Conservation (phyloP, 371 early-diverging fungal genomes). For the Mucor plumbeus region DNA sequence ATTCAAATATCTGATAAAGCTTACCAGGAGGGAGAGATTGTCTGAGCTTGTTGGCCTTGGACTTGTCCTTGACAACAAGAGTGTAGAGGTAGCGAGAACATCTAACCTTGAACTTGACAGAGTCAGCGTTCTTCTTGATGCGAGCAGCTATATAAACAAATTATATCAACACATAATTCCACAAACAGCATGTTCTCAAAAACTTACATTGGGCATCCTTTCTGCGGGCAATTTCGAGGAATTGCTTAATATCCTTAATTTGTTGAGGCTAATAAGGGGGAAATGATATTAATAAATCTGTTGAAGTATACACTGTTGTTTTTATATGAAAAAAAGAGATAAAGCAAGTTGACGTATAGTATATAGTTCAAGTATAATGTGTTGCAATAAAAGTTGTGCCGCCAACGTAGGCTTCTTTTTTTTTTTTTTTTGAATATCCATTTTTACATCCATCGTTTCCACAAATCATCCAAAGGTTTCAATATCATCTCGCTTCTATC, state of each 20-base stretch:
- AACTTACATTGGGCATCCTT: conserved; percentile 79
- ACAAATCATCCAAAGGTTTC: not conserved
- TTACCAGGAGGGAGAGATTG: conserved; percentile 82
- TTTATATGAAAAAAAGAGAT: not conserved
- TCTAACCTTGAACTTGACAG: conserved; percentile 98
- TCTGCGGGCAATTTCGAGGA: conserved; percentile 94
- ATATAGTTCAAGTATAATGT: not conserved
- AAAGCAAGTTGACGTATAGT: not conserved
- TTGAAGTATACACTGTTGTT: not conserved
- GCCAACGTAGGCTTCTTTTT: not conserved
- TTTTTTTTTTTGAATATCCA: not conserved
- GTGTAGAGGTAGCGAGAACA: conserved; percentile 98
- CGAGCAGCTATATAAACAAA: conserved; percentile 69
- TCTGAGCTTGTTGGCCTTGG: conserved; percentile 96
- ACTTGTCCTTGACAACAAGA: conserved; percentile 92
- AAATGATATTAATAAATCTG: not conserved
- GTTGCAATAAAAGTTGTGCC: not conserved
- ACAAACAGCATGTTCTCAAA: not conserved
- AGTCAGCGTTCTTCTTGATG: conserved; percentile 96
- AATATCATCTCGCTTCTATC: not conserved
- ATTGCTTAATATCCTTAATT: conserved; percentile 97
- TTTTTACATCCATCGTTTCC: not conserved
- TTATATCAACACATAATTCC: not conserved
- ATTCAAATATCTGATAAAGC: not conserved
- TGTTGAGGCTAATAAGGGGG: conserved; percentile 84